phyloP scores from a whole-genome alignment of 1,284 basidiomycete species.

The Cystobasidiaceae sp. region DNA sequence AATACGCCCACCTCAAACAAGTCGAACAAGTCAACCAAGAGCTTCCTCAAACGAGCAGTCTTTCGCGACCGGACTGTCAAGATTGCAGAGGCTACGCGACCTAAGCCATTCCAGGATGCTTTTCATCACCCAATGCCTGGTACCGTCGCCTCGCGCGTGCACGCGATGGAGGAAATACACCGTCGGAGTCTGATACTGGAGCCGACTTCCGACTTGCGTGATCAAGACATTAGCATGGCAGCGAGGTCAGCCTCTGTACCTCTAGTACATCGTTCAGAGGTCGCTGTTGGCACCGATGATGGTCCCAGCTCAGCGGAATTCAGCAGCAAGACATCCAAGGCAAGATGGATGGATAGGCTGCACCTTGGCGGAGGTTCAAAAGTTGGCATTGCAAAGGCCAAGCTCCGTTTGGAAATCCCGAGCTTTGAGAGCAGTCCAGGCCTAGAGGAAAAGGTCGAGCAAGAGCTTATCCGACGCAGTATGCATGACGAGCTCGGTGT shows the following conservation, averaged over 20 bases:
- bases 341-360: constrained; percentile 5
- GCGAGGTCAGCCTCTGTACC: constrained; percentile 3
- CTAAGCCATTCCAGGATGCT: not conserved
- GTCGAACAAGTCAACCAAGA: constrained; percentile 10
- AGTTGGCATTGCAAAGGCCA: not conserved
- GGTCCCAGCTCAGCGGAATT: no score
- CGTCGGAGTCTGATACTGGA: not conserved
- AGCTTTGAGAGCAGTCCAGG: constrained; percentile 2
- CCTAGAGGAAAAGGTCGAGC: not conserved
- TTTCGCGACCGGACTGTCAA: constrained; percentile 9
- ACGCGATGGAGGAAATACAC: constrained; percentile 7
- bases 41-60: constrained; percentile 5
- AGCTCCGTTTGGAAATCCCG: constrained; percentile 3
- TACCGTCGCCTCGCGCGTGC: constrained; percentile 3
- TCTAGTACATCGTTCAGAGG: not conserved
- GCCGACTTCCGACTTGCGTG: not conserved
- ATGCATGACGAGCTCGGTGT: no score
- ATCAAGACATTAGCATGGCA: not conserved
- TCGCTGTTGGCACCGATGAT: not conserved
- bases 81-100: not conserved
- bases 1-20: constrained; percentile 20
- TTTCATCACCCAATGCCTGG: constrained; percentile 5
- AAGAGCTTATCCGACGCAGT: not conserved
- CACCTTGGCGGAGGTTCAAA: constrained; percentile 8
- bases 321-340: constrained; percentile 5